Percentiles rank a stretch among this genome's conserved stretches.
Evolutionary conservation across 495 filamentous ascomycete species (phyloP).

Genomic region (Penicillium nucicola): DNA sequence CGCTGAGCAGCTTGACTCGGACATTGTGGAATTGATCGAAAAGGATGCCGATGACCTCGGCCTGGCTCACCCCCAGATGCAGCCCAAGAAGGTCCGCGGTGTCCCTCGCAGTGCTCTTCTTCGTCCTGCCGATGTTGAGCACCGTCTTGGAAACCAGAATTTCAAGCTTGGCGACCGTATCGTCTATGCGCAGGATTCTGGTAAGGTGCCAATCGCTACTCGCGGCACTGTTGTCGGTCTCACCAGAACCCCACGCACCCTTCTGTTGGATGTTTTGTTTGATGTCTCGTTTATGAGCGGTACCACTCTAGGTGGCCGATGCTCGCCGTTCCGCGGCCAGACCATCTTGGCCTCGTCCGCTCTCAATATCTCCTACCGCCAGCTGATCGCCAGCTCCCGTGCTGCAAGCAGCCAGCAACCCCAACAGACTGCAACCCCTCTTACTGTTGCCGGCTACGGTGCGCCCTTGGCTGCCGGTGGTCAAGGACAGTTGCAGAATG

Average conservation of each 20-base stretch:
- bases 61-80: slow-evolving; percentile 50
- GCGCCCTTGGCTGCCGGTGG: slow-evolving; percentile 51
- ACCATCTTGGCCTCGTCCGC: slow-evolving; percentile 81
- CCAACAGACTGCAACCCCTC: slow-evolving; percentile 46
- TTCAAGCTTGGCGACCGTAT: slow-evolving; percentile 88
- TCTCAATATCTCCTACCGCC: slow-evolving; percentile 79
- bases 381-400: slow-evolving; percentile 72
- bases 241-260: slow-evolving; percentile 75
- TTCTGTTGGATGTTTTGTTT: slow-evolving; percentile 87
- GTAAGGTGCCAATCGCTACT: slow-evolving; percentile 90
- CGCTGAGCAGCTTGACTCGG: slow-evolving; percentile 91
- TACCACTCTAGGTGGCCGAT: slow-evolving; percentile 81
- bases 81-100: slow-evolving; percentile 57
- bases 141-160: slow-evolving; percentile 78
- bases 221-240: slow-evolving; percentile 91
- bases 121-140: slow-evolving; percentile 87
- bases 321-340: slow-evolving; percentile 93
- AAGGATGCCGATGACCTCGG: slow-evolving; percentile 61
- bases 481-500: slow-evolving; percentile 67
- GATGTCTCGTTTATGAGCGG: slow-evolving; percentile 95
- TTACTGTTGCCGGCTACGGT: slow-evolving; percentile 61
- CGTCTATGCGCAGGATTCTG: slow-evolving; percentile 88
- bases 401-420: slow-evolving; percentile 61
- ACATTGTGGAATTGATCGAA: slow-evolving; percentile 80
- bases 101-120: slow-evolving; percentile 85